Base-by-base conservation (phyloP, 1,284 basidiomycete genomes). In the Trametes sp. region DNA sequence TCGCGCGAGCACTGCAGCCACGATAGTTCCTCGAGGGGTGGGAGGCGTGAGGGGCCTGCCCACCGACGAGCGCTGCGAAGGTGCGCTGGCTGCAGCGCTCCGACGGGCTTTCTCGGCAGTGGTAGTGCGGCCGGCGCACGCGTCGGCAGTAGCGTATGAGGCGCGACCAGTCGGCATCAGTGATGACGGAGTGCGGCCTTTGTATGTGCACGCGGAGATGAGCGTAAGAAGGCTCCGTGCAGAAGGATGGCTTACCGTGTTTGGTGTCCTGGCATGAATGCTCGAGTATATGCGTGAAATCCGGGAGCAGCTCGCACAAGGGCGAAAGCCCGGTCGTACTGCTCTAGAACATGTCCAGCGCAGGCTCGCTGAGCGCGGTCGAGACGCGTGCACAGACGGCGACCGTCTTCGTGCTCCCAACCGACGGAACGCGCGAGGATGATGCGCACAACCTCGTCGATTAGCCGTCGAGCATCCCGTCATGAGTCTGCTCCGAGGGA, bases 371-470 rank as follows among this genome's bases (percentile, higher is more conserved):
- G 21, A 67, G 24, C 11, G 63, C 52, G 19, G n/a, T 53, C 9
- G 63, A 61, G 7, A 59, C 59, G 4, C 59, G 53, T n/a, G 56
- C 63, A 23, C 63, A 64, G 16, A 44, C 42, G 1, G 59, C 59
- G 28, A 64, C 55, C 5, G 63, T 64, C 38, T 28, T 50, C 16
- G 35, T 24, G 35, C 49, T n/a, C 26, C 63, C 49, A 2, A 49
- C 54, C 2, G 24, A 51, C 10, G 61, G 61, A 1, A 67, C 29
- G 9, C 1, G 26, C 35, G 23, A 67, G 51, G 29, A 67, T 59
- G 29, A 61, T 62, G 19, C 66, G 55, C 23, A 64, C 51, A 28
- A 67, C 26, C 44, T 64, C 63, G 58, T 67, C 66, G 41, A 67
- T 67, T 19, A 54, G 46, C 61, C 58, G 16, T 45, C 9, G 33